Percentiles rank a stretch among this genome's conserved stretches.
These are phyloP conservation scores for Glarea lozoyensis DNA, from an alignment of 495 filamentous ascomycete genomes.

Conservation along the genomic window DNA sequence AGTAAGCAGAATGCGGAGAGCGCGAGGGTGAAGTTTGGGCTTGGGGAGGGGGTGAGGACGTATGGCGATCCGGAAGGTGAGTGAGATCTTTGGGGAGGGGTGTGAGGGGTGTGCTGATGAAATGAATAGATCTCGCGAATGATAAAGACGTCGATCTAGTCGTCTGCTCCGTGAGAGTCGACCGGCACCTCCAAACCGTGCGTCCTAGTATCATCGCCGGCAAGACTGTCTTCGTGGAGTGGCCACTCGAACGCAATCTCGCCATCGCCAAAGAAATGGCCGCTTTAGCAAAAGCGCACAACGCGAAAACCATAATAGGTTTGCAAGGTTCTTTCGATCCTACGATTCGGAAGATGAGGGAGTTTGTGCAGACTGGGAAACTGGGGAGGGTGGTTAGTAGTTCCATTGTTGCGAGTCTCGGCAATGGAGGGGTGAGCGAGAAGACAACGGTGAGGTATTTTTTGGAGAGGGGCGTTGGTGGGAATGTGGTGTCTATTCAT, in stretches of 20 bases:
- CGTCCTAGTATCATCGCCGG: slow-evolving; percentile 42
- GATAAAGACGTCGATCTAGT: slow-evolving; percentile 50
- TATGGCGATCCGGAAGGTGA: slow-evolving; percentile 43
- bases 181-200: slow-evolving; percentile 38
- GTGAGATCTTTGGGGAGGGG: not conserved
- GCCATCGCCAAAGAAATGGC: slow-evolving; percentile 32
- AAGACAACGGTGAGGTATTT: slow-evolving; percentile 33
- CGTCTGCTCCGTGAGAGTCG: slow-evolving; percentile 42
- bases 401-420: slow-evolving; percentile 27
- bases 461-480: slow-evolving; percentile 33
- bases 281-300: slow-evolving; percentile 23
- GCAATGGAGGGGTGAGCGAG: slow-evolving; percentile 22
- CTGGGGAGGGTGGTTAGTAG: slow-evolving; percentile 46
- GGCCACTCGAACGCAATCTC: slow-evolving; percentile 36
- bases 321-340: slow-evolving; percentile 39
- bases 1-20: slow-evolving; percentile 35
- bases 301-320: slow-evolving; percentile 39
- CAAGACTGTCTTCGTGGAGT: slow-evolving; percentile 50
- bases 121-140: slow-evolving; percentile 18
- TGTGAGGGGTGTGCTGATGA: not conserved
- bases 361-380: slow-evolving; percentile 33
- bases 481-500: slow-evolving; percentile 39
- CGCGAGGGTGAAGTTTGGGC: slow-evolving; percentile 36
- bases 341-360: slow-evolving; percentile 31
- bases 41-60: slow-evolving; percentile 31